A percentile compares a stretch with the other conserved stretches of the same genome.
phyloP scores from a whole-genome alignment of 2,329 filamentous ascomycete genomes.

The Cytospora leucostoma region DNA sequence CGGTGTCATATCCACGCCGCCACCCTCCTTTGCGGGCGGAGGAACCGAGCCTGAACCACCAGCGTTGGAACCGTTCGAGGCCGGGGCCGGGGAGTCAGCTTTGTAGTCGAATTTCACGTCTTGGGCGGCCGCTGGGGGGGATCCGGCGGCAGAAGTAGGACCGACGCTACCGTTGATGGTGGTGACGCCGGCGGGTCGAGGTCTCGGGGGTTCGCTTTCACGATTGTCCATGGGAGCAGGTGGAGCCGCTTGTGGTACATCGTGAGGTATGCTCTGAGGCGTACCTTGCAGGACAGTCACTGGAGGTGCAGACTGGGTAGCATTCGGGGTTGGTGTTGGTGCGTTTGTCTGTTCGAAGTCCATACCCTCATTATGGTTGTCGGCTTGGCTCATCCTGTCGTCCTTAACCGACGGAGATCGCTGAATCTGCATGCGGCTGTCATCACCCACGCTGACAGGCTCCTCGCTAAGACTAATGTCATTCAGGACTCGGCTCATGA shows the following conservation, averaged over 20 bases:
- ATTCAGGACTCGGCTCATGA: slow-evolving; percentile 62
- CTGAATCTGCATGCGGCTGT: slow-evolving; percentile 36
- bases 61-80: slow-evolving; percentile 32
- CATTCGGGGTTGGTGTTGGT: slow-evolving; percentile 38
- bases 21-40: slow-evolving; percentile 26
- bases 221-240: slow-evolving; percentile 40
- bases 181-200: slow-evolving; percentile 55
- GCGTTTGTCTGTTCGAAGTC: slow-evolving; percentile 54
- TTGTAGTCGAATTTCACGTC: slow-evolving; percentile 31
- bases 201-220: slow-evolving; percentile 54
- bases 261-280: slow-evolving; percentile 34
- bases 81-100: slow-evolving; percentile 38
- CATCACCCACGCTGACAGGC: slow-evolving; percentile 39
- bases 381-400: slow-evolving; percentile 55
- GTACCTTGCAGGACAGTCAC: slow-evolving; percentile 27
- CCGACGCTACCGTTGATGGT: slow-evolving; percentile 60
- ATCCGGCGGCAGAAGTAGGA: slow-evolving; percentile 49
- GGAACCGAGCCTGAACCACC: slow-evolving; percentile 26
- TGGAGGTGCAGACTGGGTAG: slow-evolving; percentile 33
- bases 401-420: slow-evolving; percentile 52
- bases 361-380: slow-evolving; percentile 58
- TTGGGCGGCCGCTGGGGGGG: slow-evolving; percentile 38
- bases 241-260: slow-evolving; percentile 18
- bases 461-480: slow-evolving; percentile 49
- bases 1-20: slow-evolving; percentile 56